phyloP scores from a whole-genome alignment of 495 filamentous ascomycete species.

The Xylaria venustula region DNA sequence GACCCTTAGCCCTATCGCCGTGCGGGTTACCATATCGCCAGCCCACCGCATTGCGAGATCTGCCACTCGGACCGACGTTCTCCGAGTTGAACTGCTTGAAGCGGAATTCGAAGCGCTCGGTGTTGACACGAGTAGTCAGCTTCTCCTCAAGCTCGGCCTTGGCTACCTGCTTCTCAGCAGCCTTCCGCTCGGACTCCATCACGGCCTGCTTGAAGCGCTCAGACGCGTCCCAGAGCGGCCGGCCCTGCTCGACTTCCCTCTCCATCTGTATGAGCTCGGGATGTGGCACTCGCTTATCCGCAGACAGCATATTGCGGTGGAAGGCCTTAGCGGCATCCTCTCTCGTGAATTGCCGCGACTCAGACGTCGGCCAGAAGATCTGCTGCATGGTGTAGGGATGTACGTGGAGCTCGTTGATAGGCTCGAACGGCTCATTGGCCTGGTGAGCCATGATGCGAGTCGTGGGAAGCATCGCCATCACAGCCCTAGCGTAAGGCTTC shows the following conservation, averaged over 20 bases:
- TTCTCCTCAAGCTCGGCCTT: slow-evolving; percentile 40
- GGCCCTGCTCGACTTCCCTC: slow-evolving; percentile 40
- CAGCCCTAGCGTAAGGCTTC: slow-evolving; percentile 68
- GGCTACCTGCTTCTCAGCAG: slow-evolving; percentile 40
- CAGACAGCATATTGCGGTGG: slow-evolving; percentile 65
- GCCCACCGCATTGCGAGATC: slow-evolving; percentile 56
- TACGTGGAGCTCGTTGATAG: slow-evolving; percentile 86
- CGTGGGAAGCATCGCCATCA: slow-evolving; percentile 79
- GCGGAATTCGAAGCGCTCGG: slow-evolving; percentile 71
- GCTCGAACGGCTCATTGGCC: slow-evolving; percentile 59
- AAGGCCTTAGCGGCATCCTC: slow-evolving; percentile 87
- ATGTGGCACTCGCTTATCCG: slow-evolving; percentile 85
- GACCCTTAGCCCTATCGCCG: slow-evolving; percentile 46
- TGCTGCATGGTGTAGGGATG: slow-evolving; percentile 78
- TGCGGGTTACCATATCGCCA: slow-evolving; percentile 54
- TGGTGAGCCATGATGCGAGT: slow-evolving; percentile 18
- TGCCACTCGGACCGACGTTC: slow-evolving; percentile 44
- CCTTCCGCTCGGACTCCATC: slow-evolving; percentile 32
- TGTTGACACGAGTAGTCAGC: slow-evolving; percentile 44
- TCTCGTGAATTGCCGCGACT: slow-evolving; percentile 87
- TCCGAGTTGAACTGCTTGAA: slow-evolving; percentile 63
- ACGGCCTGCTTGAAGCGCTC: slow-evolving; percentile 38
- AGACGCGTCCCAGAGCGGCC: slow-evolving; percentile 26
- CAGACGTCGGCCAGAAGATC: slow-evolving; percentile 85
- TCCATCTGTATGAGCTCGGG: slow-evolving; percentile 74